Base-by-base conservation (phyloP, 2,329 filamentous ascomycete genomes). In the Cadophora sp. region DNA sequence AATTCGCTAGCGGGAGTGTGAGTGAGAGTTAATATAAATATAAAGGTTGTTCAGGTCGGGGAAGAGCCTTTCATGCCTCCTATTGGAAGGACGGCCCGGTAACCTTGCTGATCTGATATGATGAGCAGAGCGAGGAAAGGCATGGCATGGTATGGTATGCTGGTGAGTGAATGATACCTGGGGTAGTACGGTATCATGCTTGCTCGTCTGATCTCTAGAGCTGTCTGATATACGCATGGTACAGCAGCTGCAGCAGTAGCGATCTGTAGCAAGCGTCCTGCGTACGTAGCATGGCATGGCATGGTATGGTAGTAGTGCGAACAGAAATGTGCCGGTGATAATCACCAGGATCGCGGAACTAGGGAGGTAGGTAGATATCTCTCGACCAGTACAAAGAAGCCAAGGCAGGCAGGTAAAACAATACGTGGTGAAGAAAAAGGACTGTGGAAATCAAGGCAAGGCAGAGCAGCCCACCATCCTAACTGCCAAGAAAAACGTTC, bases 61-160 rank as follows among this genome's bases (percentile, higher is more conserved):
- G 33, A 56, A 39, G 13, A 53, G 50, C 33, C 11, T 6, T 36
- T 9, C 33, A 41, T 6, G 53, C 53, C 53, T 56, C 33, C 53
- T 39, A 56, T 56, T 56, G 53, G 53, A 56, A 56, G 53, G 33
- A n/a, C 53, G 33, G 53, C 8, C 53, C 53, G 53, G 53, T n/a
- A 39, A n/a, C 53, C 53, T 56, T 39, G 30, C 33, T 33, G 48
- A 24, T 51, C 48, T 16, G 48, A 14, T 30, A 3, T 51, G 8
- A n/a, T 27, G 48, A 51, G 22, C 3, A 16, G 27, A 30, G 27
- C 27, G 6, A 30, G 27, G 27, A 4, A 30, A 4, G 27, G 27
- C 6, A 30, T 30, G 27, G 27, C 27, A 30, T 4, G 27, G 6
- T 30, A 30, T 4, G 27, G 27, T 30, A 6, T 30, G 27, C 27